Conservation (phyloP, 208 protist species). For the Leishmania amazonensis region DNA sequence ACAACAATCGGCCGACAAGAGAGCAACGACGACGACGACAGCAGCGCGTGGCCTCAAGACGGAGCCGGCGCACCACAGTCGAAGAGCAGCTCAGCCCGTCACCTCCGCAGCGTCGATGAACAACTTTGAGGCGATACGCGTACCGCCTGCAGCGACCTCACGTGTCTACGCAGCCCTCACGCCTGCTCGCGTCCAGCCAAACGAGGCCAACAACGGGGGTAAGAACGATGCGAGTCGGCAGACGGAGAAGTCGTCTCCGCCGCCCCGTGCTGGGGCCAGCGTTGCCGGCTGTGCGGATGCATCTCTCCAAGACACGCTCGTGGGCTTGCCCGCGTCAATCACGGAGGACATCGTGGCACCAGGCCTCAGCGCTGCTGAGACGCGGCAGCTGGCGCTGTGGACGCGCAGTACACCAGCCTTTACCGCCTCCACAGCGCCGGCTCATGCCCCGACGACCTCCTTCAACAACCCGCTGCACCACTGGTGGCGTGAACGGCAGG, state of each 20-base stretch:
- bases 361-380: slow-evolving; percentile 7
- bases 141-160: slow-evolving; percentile 4
- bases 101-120: background rate
- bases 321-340: background rate
- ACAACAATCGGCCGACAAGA: background rate
- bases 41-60: background rate
- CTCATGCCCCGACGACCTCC: background rate
- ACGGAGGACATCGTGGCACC: slow-evolving; percentile 11
- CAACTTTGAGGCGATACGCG: slow-evolving; percentile 1
- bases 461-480: slow-evolving; percentile 41
- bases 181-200: background rate
- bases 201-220: background rate
- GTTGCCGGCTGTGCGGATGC: background rate
- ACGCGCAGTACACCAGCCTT: slow-evolving; percentile 7
- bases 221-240: background rate
- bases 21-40: background rate
- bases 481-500: slow-evolving; percentile 60
- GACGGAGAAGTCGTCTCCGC: background rate
- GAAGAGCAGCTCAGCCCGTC: background rate
- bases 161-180: slow-evolving; percentile 23
- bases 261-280: background rate
- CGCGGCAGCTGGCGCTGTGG: slow-evolving; percentile 22
- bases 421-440: background rate
- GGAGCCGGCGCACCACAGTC: background rate
- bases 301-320: background rate